phyloP scores from a whole-genome alignment of 2,329 filamentous ascomycete species.

The Ampelomyces quisqualis region DNA sequence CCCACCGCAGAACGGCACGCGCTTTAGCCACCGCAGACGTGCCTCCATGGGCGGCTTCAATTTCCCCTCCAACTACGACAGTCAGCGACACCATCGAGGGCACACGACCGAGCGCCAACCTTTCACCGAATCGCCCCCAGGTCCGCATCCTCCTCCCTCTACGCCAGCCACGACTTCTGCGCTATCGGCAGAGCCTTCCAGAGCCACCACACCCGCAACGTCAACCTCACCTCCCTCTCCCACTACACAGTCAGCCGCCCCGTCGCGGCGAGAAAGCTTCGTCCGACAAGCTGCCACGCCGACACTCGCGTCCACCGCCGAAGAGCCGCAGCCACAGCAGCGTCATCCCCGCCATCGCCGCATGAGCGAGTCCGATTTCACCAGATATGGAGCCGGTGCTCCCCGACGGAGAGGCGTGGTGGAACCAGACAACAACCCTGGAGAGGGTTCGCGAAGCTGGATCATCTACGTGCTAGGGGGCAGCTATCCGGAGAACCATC shows the following conservation, averaged over 20 bases:
- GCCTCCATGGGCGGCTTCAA: conserved; percentile 57
- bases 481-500: conserved; percentile 69
- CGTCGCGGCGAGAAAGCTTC: conserved; percentile 46
- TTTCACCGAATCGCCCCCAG: conserved; percentile 57
- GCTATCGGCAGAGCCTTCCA: conserved; percentile 56
- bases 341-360: conserved; percentile 54
- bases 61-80: conserved; percentile 55
- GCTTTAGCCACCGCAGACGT: conserved; percentile 55
- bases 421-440: conserved; percentile 56
- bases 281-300: conserved; percentile 42
- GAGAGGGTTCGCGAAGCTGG: conserved; percentile 64
- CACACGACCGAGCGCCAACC: conserved; percentile 44
- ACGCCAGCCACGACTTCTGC: conserved; percentile 61
- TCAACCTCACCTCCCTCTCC: conserved; percentile 40
- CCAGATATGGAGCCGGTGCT: conserved; percentile 61
- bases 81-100: conserved; percentile 54
- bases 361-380: conserved; percentile 62
- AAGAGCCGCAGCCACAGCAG: conserved; percentile 43
- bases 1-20: conserved; percentile 56
- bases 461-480: conserved; percentile 71
- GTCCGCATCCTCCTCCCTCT: conserved; percentile 63
- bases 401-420: conserved; percentile 65
- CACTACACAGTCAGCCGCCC: conserved; percentile 33
- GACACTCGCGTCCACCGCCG: conserved; percentile 47
- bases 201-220: conserved; percentile 47